These are phyloP conservation scores for Tremella fuciformis DNA, from an alignment of 768 basidiomycete genomes.

Conservation along the genomic window DNA sequence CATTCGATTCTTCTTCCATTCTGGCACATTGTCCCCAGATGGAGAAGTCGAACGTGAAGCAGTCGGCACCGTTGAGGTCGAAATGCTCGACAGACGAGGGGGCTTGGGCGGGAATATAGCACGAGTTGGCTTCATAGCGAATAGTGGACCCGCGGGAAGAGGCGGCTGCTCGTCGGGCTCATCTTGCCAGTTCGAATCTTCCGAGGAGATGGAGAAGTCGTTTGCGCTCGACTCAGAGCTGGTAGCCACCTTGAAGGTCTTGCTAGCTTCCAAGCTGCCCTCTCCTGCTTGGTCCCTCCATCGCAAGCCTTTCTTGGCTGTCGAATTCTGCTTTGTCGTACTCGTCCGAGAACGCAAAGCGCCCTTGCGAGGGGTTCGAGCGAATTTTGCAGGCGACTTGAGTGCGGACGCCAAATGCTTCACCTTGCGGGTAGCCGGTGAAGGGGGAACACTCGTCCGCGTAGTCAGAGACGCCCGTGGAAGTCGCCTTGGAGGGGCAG, in stretches of 20 bases:
- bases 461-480: background rate
- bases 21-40: conserved; percentile 13
- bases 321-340: background rate
- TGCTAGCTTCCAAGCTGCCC: conserved; percentile 5
- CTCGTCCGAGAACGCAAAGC: background rate
- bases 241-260: background rate
- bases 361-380: background rate
- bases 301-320: conserved; percentile 13
- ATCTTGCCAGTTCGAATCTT: background rate
- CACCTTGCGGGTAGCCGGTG: background rate
- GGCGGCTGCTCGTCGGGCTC: background rate
- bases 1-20: conserved; percentile 30
- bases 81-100: background rate
- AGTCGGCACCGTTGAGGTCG: conserved; percentile 1
- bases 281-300: conserved; percentile 17
- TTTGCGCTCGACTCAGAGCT: conserved; percentile 1
- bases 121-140: conserved; percentile 3
- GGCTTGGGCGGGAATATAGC: background rate
- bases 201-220: background rate
- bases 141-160: background rate
- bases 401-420: background rate
- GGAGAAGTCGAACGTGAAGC: background rate
- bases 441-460: background rate
- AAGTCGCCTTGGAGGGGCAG: conserved; percentile 1
- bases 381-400: conserved; percentile 1